Percentiles rank a stretch among this genome's conserved stretches.
These are phyloP conservation scores for Mycosarcoma maydis DNA, from an alignment of 1,284 basidiomycete species.

Conservation along the genomic window DNA sequence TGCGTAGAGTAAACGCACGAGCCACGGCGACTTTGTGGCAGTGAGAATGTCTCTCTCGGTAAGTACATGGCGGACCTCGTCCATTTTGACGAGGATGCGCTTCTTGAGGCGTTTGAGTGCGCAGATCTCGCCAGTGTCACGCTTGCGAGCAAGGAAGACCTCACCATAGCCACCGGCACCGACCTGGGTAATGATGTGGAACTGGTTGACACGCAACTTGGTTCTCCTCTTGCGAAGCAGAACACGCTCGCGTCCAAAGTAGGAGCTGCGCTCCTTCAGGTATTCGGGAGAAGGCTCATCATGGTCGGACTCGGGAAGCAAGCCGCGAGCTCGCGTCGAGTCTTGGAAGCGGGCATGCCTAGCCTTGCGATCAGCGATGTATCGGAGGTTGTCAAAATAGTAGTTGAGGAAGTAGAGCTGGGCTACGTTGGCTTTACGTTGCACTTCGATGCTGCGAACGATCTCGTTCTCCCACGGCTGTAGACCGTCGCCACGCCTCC, in stretches of 20 bases:
- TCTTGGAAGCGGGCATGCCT: slow-evolving; percentile 79
- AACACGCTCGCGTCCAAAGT: slow-evolving; percentile 61
- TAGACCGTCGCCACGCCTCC: slow-evolving; percentile 56
- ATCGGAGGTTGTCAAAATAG: slow-evolving; percentile 66
- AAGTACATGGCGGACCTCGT: slow-evolving; percentile 66
- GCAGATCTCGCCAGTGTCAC: slow-evolving; percentile 66
- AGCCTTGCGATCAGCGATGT: slow-evolving; percentile 57
- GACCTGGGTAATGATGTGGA: slow-evolving; percentile 67
- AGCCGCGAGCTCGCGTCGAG: slow-evolving; percentile 40
- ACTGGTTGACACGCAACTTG: slow-evolving; percentile 63
- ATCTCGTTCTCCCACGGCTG: slow-evolving; percentile 64
- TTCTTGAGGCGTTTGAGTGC: slow-evolving; percentile 65
- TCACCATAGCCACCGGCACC: slow-evolving; percentile 66
- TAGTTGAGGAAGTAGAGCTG: slow-evolving; percentile 67
- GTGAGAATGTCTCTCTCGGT: slow-evolving; percentile 66
- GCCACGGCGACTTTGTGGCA: slow-evolving; percentile 65
- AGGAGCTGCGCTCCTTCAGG: slow-evolving; percentile 49
- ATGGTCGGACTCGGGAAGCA: slow-evolving; percentile 73
- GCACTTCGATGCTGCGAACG: slow-evolving; percentile 57
- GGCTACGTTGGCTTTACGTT: slow-evolving; percentile 65
- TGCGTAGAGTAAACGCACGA: slow-evolving; percentile 63
- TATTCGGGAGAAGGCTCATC: slow-evolving; percentile 78
- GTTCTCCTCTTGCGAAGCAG: slow-evolving; percentile 63
- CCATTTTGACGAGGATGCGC: slow-evolving; percentile 66
- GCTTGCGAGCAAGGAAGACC: slow-evolving; percentile 65